phyloP scores from a whole-genome alignment of 192 early-diverging fungal genomes.

The Radiomyces spectabilis region DNA sequence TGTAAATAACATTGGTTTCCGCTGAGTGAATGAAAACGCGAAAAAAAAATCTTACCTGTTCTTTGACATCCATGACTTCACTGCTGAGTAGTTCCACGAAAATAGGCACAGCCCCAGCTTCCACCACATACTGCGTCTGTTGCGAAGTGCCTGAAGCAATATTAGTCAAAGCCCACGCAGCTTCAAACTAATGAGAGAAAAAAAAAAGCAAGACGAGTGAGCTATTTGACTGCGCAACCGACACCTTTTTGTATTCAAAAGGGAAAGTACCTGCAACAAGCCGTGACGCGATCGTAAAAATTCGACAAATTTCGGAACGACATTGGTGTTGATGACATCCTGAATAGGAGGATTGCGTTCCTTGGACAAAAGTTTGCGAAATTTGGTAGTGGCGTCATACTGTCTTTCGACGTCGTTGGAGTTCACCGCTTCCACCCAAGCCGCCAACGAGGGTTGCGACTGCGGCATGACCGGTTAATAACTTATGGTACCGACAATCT shows the following conservation, averaged over 20 bases:
- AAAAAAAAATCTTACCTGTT: constrained; percentile 23
- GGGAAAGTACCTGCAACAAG: constrained; percentile 26
- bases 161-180: constrained; percentile 49
- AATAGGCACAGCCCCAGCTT: constrained; percentile 37
- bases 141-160: constrained; percentile 38
- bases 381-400: constrained; percentile 33
- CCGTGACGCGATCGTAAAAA: constrained; percentile 34
- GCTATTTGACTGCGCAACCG: no score
- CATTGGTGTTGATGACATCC: constrained; percentile 34
- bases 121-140: constrained; percentile 36
- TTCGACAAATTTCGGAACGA: constrained; percentile 44
- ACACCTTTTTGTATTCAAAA: no score
- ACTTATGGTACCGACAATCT: no score
- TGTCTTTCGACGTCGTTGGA: constrained; percentile 36
- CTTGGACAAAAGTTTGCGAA: constrained; percentile 43
- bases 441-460: no score
- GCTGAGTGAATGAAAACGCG: not conserved
- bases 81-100: constrained; percentile 34
- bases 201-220: not conserved
- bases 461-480: no score
- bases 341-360: constrained; percentile 46
- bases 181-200: constrained; percentile 35
- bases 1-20: no score
- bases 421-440: constrained; percentile 17
- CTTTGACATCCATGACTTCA: constrained; percentile 27